Evolutionary conservation across 2,329 filamentous ascomycete genomes (phyloP).

Genomic region (Monilinia fructicola): DNA sequence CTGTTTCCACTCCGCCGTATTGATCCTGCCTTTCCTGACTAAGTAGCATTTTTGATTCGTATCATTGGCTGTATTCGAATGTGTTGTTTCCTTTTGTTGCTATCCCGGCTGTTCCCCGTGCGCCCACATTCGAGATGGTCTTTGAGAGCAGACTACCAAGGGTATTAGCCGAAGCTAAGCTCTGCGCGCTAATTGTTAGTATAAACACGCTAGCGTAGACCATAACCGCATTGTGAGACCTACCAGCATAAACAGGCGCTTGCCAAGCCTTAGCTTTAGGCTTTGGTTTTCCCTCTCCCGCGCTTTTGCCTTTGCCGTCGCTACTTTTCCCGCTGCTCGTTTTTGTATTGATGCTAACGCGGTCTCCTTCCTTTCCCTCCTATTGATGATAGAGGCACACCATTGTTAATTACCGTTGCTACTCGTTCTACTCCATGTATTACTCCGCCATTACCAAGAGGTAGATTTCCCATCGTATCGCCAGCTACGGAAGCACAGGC

Average conservation of each 20-base stretch:
- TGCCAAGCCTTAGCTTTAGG: constrained; percentile 46
- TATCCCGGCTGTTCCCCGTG: neutral
- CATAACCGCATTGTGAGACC: constrained; percentile 13
- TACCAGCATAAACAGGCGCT: constrained; percentile 44
- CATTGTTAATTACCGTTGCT: constrained; percentile 24
- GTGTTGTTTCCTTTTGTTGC: neutral
- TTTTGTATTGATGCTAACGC: constrained; percentile 32
- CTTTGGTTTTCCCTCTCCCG: constrained; percentile 36
- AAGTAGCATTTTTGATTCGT: neutral
- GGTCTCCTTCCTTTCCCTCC: constrained; percentile 26
- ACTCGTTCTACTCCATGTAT: constrained; percentile 34
- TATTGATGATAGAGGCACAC: constrained; percentile 17
- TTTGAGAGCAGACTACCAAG: neutral
- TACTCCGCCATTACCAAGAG: constrained; percentile 29
- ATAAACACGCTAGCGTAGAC: neutral
- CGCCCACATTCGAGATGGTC: neutral
- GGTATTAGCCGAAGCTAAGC: constrained; percentile 18
- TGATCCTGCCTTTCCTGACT: neutral
- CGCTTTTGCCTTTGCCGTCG: constrained; percentile 33
- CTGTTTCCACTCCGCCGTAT: neutral
- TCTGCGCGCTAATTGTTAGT: constrained; percentile 12
- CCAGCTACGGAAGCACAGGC: constrained; percentile 37
- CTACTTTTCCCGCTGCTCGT: constrained; percentile 35
- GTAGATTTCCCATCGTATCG: constrained; percentile 19
- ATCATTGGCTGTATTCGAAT: neutral